Evolutionary conservation across 2,329 filamentous ascomycete genomes (phyloP), one percentile per base, ranked within the genome.

Genomic region (Botryotinia globosa): DNA sequence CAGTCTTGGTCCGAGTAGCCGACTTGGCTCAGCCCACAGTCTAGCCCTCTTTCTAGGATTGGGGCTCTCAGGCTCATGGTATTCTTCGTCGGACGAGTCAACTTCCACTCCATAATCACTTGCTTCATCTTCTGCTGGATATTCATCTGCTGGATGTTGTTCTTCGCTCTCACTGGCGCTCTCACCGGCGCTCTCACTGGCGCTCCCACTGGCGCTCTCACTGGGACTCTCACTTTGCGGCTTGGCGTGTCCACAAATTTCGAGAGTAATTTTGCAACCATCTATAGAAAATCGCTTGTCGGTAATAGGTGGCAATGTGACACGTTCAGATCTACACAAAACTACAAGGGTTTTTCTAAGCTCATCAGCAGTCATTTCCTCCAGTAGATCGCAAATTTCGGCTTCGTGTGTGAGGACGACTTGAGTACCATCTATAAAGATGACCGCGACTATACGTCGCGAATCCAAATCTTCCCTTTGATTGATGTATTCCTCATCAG

Each of bases 241-340:
- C 6, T 61, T 9, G 37, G 1, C 16, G 6, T 0, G 3, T 18
- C 16, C 37, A 25, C 9, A 5, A 3, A 37, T 1, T 9, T 20
- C 39, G 2, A 63, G 16, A 29, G 14, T 63, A 39, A 42, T 63
- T 42, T 25, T 63, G 8, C 22, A 29, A 7, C 59, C 59, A 16
- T 63, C 25, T 42, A 63, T 63, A 12, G 4, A 6, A 63, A 63
- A 3, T 29, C 9, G 14, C 59, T 20, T 29, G 4, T 6, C 37
- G 4, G 29, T 18, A 9, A 12, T n/a, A 0, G 7, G 2, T 18
- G 39, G 8, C 6, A 29, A 7, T 10, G 4, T 12, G 8, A n/a
- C 25, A 20, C 20, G 8, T 2, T 7, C 1, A n/a, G 25, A 37
- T 20, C 16, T 20, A 42, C 25, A 63, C 8, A 63, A n/a, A 63